phyloP scores from a whole-genome alignment of 768 basidiomycete species.

The Termitomyces sp. region DNA sequence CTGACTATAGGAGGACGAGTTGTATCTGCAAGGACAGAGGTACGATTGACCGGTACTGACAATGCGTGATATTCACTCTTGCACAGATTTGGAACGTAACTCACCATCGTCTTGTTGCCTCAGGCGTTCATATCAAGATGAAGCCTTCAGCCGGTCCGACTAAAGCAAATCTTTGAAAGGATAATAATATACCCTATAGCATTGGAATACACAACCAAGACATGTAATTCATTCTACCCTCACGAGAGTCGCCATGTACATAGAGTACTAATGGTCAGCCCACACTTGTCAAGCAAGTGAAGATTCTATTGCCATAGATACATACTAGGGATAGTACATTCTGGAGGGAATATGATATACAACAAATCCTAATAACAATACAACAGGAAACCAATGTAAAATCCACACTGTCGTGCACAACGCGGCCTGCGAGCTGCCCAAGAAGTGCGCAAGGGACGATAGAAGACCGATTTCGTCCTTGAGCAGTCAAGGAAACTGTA shows the following conservation, averaged over 20 bases:
- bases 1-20: slow-evolving; percentile 41
- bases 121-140: slow-evolving; percentile 54
- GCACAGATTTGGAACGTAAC: slow-evolving; percentile 52
- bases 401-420: background rate
- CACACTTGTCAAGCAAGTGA: background rate
- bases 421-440: background rate
- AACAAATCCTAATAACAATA: background rate
- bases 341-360: background rate
- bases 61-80: background rate
- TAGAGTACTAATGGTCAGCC: background rate
- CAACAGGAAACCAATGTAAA: no score
- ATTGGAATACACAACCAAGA: background rate
- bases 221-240: background rate
- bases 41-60: slow-evolving; percentile 11
- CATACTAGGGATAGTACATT: background rate
- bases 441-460: background rate
- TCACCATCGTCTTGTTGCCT: slow-evolving; percentile 44
- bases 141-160: slow-evolving; percentile 27
- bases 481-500: background rate
- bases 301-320: background rate
- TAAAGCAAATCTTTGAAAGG: slow-evolving; percentile 20
- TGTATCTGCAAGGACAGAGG: slow-evolving; percentile 46
- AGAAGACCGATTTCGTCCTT: background rate
- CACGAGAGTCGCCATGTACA: background rate
- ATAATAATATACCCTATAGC: background rate